phyloP scores from a whole-genome alignment of 2,329 filamentous ascomycete genomes.

The Ascochyta koolunga region DNA sequence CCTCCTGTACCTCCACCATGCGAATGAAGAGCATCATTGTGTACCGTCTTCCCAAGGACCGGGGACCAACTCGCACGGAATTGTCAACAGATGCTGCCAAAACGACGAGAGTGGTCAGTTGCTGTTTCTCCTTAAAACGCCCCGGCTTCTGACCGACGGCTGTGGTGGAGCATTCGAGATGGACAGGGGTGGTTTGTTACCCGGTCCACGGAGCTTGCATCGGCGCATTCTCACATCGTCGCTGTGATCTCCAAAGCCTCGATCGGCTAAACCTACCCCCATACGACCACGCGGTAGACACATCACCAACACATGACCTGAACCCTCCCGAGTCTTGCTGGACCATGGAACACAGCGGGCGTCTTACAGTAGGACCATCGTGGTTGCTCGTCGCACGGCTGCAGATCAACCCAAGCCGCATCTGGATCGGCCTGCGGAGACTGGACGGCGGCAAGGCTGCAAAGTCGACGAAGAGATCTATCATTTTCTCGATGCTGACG shows the following conservation, averaged over 20 bases:
- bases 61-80: slow-evolving; percentile 1
- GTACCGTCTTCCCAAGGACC: slow-evolving; percentile 3
- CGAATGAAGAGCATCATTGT: slow-evolving; percentile 10
- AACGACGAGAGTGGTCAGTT: slow-evolving; percentile 1
- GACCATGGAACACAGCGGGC: neutral
- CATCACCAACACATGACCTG: neutral
- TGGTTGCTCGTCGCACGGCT: slow-evolving; percentile 1
- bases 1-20: slow-evolving; percentile 13
- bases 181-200: slow-evolving; percentile 2
- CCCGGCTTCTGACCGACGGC: slow-evolving; percentile 1
- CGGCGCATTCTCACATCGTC: slow-evolving; percentile 5
- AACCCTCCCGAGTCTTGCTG: neutral
- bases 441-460: slow-evolving; percentile 5
- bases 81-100: slow-evolving; percentile 12
- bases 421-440: slow-evolving; percentile 4
- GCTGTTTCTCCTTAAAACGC: slow-evolving; percentile 1
- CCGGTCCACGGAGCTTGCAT: slow-evolving; percentile 3
- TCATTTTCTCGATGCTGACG: slow-evolving; percentile 4
- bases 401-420: slow-evolving; percentile 8
- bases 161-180: slow-evolving; percentile 10
- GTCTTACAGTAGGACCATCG: slow-evolving; percentile 6
- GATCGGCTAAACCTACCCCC: neutral
- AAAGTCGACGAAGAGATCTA: slow-evolving; percentile 3
- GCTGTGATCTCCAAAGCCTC: neutral
- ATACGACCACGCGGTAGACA: neutral